phyloP scores from a whole-genome alignment of 2,329 filamentous ascomycete species.

The Penicillium fuscoglaucum region DNA sequence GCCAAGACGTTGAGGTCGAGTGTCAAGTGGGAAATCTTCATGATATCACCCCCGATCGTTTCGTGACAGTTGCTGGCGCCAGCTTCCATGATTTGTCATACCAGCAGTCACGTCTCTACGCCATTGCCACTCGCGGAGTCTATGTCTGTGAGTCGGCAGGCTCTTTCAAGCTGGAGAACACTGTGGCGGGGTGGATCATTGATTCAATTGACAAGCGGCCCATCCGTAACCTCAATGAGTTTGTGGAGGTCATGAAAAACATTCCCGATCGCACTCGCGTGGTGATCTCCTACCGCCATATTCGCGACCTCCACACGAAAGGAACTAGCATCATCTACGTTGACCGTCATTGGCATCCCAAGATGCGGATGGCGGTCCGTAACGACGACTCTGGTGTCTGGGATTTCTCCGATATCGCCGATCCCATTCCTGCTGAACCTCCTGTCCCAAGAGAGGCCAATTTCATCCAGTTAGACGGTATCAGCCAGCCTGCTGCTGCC shows the following conservation, averaged over 20 bases:
- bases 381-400: slow-evolving; percentile 89
- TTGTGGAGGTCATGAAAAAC: slow-evolving; percentile 83
- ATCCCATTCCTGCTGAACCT: slow-evolving; percentile 72
- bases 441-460: slow-evolving; percentile 75
- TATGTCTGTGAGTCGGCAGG: slow-evolving; percentile 94
- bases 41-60: slow-evolving; percentile 91
- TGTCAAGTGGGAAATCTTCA: slow-evolving; percentile 87
- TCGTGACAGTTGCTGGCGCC: slow-evolving; percentile 88
- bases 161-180: slow-evolving; percentile 90
- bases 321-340: slow-evolving; percentile 91
- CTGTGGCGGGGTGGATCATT: slow-evolving; percentile 89
- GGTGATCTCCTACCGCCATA: slow-evolving; percentile 93
- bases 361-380: slow-evolving; percentile 88
- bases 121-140: slow-evolving; percentile 86
- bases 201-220: slow-evolving; percentile 90
- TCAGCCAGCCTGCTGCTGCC: slow-evolving; percentile 84
- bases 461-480: slow-evolving; percentile 88
- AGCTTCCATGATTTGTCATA: slow-evolving; percentile 97
- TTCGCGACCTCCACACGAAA: slow-evolving; percentile 89
- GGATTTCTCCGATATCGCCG: slow-evolving; percentile 87
- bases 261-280: slow-evolving; percentile 82
- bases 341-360: slow-evolving; percentile 92
- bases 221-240: slow-evolving; percentile 81
- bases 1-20: slow-evolving; percentile 80
- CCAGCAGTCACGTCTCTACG: slow-evolving; percentile 94